phyloP scores from a whole-genome alignment of 805 yeast species.

The Pichia scutulata region DNA sequence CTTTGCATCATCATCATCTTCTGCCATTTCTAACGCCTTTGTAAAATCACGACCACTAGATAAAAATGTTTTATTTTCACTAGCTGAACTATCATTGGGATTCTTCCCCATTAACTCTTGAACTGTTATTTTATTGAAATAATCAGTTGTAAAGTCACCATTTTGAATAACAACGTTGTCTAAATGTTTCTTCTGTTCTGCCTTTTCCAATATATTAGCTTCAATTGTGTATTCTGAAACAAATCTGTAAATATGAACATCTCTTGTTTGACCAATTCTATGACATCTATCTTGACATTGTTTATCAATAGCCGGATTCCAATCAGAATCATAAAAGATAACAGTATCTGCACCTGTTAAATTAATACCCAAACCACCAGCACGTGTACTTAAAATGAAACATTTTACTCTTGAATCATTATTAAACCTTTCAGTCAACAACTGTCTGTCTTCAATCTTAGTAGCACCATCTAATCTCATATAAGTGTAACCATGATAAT shows the following conservation, averaged over 20 bases:
- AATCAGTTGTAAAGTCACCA: slow-evolving; percentile 97
- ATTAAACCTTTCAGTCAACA: slow-evolving; percentile 87
- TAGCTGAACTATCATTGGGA: slow-evolving; percentile 12
- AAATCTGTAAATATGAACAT: slow-evolving; percentile 93
- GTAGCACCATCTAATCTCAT: slow-evolving; percentile 97
- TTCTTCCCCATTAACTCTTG: slow-evolving; percentile 70
- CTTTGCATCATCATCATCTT: slow-evolving; percentile 82
- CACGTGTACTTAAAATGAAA: slow-evolving; percentile 87
- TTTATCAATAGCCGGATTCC: slow-evolving; percentile 99
- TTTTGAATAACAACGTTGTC: slow-evolving; percentile 95
- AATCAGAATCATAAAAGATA: slow-evolving; percentile 94
- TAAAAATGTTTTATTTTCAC: slow-evolving; percentile 39
- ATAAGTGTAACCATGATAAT: slow-evolving; percentile 89
- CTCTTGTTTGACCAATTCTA: slow-evolving; percentile 96
- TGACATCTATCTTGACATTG: slow-evolving; percentile 99
- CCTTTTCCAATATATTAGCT: slow-evolving; percentile 86
- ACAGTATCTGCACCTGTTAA: slow-evolving; percentile 98
- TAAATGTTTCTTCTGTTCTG: slow-evolving; percentile 87
- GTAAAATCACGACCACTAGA: slow-evolving; percentile 25
- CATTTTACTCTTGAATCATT: slow-evolving; percentile 80
- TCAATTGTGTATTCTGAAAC: slow-evolving; percentile 96
- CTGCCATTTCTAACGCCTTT: slow-evolving; percentile 74
- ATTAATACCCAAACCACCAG: slow-evolving; percentile 97
- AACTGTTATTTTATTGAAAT: slow-evolving; percentile 80
- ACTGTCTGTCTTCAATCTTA: slow-evolving; percentile 92